Evolutionary conservation across 1,284 basidiomycete species (phyloP), one percentile per base, ranked within the genome.

Genomic region (Cutaneotrichosporon daszewskae): DNA sequence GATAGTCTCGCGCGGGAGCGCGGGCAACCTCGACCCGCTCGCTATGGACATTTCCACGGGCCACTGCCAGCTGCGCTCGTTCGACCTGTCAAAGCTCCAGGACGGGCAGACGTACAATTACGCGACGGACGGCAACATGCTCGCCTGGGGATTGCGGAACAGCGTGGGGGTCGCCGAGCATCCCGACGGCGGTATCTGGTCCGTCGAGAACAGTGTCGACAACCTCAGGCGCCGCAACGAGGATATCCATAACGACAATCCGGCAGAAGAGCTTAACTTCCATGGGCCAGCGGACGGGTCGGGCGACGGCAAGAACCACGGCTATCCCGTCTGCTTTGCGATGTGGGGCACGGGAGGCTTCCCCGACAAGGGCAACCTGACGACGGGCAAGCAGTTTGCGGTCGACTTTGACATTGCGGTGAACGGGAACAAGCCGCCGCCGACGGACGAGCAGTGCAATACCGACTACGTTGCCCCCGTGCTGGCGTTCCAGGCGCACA

Each of bases 221-320:
- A 34, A 42, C 26, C 23, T 49, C n/a, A 3, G 4, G 5, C 43
- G 47, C 32, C 22, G 13, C 7, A 36, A 36, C 5, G 17, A 14
- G 7, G 43, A 50, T 28, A 45, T 50, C 14, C 43, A 50, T 25
- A 38, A 35, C 22, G 37, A 45, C 24, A 50, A 50, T 26, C 48
- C 48, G 1, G 48, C 18, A 27, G 48, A 50, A 37, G 43, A 50
- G 32, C 40, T 50, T 26, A 50, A 50, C 29, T 50, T 32, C 40
- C 48, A 45, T 37, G 48, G 48, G 29, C 26, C 18, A 10, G 24
- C 40, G 1, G 32, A 14, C 1, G 20, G 32, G 12, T 24, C 25
- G 6, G 23, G 19, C 22, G 12, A 38, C 10, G 29, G 38, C 23
- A 20, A 31, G 4, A 45, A 45, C 29, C 38, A 45, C 24, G 48